Evolutionary conservation across 176 grass and related monocot genomes (phyloP), one percentile per base, ranked within the genome.

Genomic region (Oryza glumipatula): DNA sequence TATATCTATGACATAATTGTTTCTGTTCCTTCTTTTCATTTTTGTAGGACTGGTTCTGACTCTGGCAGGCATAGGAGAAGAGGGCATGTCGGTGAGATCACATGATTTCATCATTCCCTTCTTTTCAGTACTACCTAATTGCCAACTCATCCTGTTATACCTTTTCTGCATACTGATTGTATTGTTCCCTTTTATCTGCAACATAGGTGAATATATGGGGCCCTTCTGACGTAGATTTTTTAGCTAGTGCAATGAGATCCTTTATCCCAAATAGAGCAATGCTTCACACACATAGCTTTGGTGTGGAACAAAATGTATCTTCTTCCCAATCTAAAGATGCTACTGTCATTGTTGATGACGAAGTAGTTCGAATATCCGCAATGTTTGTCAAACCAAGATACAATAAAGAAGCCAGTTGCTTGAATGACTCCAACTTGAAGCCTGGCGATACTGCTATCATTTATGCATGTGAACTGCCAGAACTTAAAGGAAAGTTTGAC

Each of bases 401-500:
- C 41, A 54, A 43, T 41, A 89, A 74, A 77, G 87, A 84, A 89
- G 73, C 41, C 36, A 41, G 22, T 87, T 78, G 65, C 30, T 85
- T 71, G 60, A 90, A 70, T 46, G 81, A 83, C 81, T 66, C 65
- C 67, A 85, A 24, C 11, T 63, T 90, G 78, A 98, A 89, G 82
- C 93, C 96, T 67, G 93, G 93, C 74, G 93, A 95, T 82, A 90
- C 88, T 65, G 89, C 96, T 85, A 90, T 98, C 70, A 88, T 98
- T 60, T 98, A 98, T 92, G 88, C 86, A 3, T 98, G 96, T 75
- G 93, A 98, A 79, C 78, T 98, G 81, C 74, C 93, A 74, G 96
- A 98, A 82, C 91, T 98, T 82, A 95, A 92, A 81, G 96, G 96
- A 79, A 98, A 98, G 73, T 98, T 98, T 88, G 93, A 98, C 77